Evolutionary conservation across 2,329 filamentous ascomycete genomes (phyloP), one percentile per base, ranked within the genome.

Genomic region (Acephala macrosclerotiorum): DNA sequence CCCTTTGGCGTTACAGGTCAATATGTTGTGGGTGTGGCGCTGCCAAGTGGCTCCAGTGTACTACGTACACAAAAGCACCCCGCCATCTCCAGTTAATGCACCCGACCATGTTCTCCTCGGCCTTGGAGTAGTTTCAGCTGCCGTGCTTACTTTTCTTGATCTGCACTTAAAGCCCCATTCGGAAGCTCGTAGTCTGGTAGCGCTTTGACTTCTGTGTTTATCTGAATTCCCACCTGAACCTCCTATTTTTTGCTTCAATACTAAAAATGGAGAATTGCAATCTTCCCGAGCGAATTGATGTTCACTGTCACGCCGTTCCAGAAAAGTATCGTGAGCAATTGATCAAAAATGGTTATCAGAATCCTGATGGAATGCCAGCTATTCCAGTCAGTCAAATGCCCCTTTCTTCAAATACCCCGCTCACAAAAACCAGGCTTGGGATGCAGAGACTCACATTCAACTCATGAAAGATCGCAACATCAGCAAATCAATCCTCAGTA

Each of bases 401-500:
- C 33, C 3, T 1, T 16, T 20, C 51, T 69, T n/a, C 68, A 61
- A n/a, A 8, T 45, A 58, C 51, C 49, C 36, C 18, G 38, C 29
- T 55, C 35, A 47, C 53, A 14, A 58, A 36, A 36, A 35, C 33
- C 25, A 67, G 66, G 18, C 38, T 26, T 67, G 66, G 66, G 53
- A 45, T 4, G 11, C 25, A 22, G 60, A 63, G 29, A 33, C 26
- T 20, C 63, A 65, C 20, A 36, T 67, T 18, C n/a, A 45, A n/a
- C 45, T 63, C 20, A 87, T 88, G 85, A 71, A 80, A 51, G 72
- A 76, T 0, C 72, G 80, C 65, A 80, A 81, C 67, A 84, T 88
- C 65, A 74, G 74, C 6, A 85, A 82, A 70, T 83, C 83, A 12
- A 83, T 87, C 40, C 75, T 88, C 12, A 85, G 82, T 70, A 82